Evolutionary conservation across 179 eudicot species (phyloP), one percentile per base, ranked within the genome.

Genomic region (Silene vulgaris): DNA sequence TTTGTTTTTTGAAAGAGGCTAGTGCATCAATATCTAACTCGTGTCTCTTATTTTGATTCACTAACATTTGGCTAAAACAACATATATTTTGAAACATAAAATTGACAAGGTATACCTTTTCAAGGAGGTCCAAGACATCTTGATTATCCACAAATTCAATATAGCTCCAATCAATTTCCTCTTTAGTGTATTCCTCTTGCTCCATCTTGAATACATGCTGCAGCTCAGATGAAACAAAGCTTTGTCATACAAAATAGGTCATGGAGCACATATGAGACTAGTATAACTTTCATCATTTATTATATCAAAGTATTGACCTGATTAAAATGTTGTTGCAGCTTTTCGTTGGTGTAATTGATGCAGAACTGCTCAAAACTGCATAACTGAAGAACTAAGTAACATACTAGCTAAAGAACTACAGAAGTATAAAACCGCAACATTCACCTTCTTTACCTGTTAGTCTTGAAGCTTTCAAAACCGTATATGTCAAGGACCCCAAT

Each of bases 401-500:
- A 60, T 13, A 78, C 83, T 65, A 43, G 21, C 75, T 50, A 50
- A 60, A 60, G 66, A 70, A 40, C 48, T 14, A 63, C 1, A 14
- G 56, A 50, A 64, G 14, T 20, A 65, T 23, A 65, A 43, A 8
- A 26, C 29, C 45, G 23, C 48, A 69, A 16, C 50, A 61, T 37
- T 72, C 52, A 75, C 50, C 56, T 77, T 26, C 21, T 79, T 81
- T 87, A 89, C 97, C 97, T 91, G 62, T 91, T 91, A 75, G 79
- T 69, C 80, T 89, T 90, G 79, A 91, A 91, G 85, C 97, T 91
- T 81, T 91, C 97, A 80, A 91, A 89, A 73, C 94, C 97, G 84
- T 91, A 91, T 57, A 91, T 91, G 78, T 91, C 97, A 76, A 91
- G 94, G 76, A 91, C 97, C 59, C 97, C 97, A 20, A 92, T 92